Evolutionary conservation across 306 rosid species (phyloP).

Genomic region (Citrullus colocynthis): DNA sequence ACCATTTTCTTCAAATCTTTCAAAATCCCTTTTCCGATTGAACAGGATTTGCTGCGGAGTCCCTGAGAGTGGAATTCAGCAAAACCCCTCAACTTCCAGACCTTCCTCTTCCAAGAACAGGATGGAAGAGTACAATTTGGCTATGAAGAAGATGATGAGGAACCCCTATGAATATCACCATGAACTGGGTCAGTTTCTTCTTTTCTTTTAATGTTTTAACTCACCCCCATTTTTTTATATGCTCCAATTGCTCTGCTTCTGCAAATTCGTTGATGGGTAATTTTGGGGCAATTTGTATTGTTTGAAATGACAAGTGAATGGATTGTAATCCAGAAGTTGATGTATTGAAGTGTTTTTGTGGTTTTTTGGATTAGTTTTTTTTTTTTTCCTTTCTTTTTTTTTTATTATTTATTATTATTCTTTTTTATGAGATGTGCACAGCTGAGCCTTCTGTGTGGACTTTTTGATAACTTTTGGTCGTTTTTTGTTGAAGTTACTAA

Average conservation of each 20-base stretch:
- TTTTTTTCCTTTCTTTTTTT: no score
- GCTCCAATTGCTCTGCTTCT: background rate
- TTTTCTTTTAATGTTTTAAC: background rate
- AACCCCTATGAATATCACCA: slow-evolving; percentile 93
- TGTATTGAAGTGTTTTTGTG: background rate
- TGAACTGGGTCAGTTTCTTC: slow-evolving; percentile 68
- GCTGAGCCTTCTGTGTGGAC: background rate
- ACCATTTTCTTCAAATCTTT: slow-evolving; percentile 6
- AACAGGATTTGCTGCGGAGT: slow-evolving; percentile 32
- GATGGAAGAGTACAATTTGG: slow-evolving; percentile 68
- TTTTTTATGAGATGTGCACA: background rate
- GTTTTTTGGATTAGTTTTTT: background rate
- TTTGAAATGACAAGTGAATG: background rate
- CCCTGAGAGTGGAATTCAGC: slow-evolving; percentile 44
- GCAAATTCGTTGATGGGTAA: background rate
- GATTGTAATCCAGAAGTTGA: background rate
- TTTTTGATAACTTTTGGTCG: background rate
- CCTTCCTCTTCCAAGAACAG: slow-evolving; percentile 30
- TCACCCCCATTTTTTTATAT: background rate
- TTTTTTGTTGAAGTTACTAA: background rate
- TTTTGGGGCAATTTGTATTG: background rate
- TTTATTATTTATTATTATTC: no score
- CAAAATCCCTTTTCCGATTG: slow-evolving; percentile 3
- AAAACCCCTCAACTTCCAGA: slow-evolving; percentile 19
- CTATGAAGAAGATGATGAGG: slow-evolving; percentile 91